Evolutionary conservation across 108 stramenopile genomes (phyloP).

Genomic region (Schizochytrium sp.): DNA sequence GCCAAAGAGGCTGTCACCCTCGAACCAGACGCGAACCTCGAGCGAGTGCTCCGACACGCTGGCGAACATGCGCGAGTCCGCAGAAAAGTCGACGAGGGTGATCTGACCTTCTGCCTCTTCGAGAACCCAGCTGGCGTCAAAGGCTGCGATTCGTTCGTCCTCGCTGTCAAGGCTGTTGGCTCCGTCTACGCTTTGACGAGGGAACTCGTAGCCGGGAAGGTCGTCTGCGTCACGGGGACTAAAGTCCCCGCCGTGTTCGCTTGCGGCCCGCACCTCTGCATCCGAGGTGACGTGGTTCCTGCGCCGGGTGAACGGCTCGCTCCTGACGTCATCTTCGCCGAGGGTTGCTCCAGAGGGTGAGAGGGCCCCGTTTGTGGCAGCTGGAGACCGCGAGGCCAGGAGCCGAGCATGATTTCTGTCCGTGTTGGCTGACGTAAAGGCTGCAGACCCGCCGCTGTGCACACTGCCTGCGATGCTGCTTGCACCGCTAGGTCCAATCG

Average conservation of each 20-base stretch:
- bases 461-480: background rate
- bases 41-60: background rate
- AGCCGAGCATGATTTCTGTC: background rate
- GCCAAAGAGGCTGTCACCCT: background rate
- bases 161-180: background rate
- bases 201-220: too few relatives aligned
- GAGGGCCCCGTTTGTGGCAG: background rate
- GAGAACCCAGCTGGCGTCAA: background rate
- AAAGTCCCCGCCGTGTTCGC: too few relatives aligned
- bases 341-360: too few relatives aligned
- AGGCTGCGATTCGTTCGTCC: background rate
- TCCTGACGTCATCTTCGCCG: too few relatives aligned
- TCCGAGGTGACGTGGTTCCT: background rate
- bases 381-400: background rate
- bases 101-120: background rate
- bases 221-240: background rate
- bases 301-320: too few relatives aligned
- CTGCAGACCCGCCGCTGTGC: background rate
- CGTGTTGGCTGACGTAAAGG: background rate
- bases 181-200: background rate
- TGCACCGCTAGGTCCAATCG: background rate
- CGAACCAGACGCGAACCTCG: slow-evolving; percentile 11
- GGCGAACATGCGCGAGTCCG: slow-evolving; percentile 6
- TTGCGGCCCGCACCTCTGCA: too few relatives aligned
- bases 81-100: background rate